These are phyloP conservation scores for Globisporangium emineosum DNA, from an alignment of 352 stramenopile genomes.

Conservation along the genomic window DNA sequence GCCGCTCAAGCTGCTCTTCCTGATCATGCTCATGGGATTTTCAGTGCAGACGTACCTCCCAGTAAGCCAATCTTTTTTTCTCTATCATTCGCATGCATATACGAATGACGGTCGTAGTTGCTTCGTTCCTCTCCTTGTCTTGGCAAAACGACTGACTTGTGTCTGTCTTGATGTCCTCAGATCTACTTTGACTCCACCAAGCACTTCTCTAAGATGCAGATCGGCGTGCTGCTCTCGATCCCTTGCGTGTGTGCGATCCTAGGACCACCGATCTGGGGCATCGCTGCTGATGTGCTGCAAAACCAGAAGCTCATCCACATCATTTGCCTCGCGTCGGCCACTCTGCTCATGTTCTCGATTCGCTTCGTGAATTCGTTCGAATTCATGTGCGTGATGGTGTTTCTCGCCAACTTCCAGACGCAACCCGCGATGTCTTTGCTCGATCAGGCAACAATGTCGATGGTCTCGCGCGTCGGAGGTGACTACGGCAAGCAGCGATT, in stretches of 20 bases:
- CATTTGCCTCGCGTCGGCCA: constrained; percentile 50
- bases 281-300: constrained; percentile 29
- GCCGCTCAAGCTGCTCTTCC: constrained; percentile 70
- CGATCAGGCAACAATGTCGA: constrained; percentile 62
- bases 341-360: constrained; percentile 66
- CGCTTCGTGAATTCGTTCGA: constrained; percentile 62
- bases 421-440: constrained; percentile 63
- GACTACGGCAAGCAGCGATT: constrained; percentile 74
- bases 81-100: too few species aligned
- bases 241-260: constrained; percentile 72
- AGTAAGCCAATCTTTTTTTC: constrained; percentile 27
- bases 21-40: constrained; percentile 67
- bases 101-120: too few species aligned
- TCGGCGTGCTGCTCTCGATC: constrained; percentile 62
- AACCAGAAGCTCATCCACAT: constrained; percentile 71
- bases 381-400: constrained; percentile 71
- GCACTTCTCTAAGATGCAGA: constrained; percentile 73
- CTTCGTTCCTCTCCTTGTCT: too few species aligned
- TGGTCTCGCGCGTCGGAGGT: constrained; percentile 53
- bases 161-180: constrained; percentile 10
- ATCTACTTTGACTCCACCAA: constrained; percentile 52
- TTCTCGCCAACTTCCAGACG: constrained; percentile 72
- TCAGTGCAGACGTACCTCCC: constrained; percentile 66
- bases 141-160: not conserved
- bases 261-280: constrained; percentile 63